phyloP scores from a whole-genome alignment of 345 rosid genomes.

The Brassica incana region DNA sequence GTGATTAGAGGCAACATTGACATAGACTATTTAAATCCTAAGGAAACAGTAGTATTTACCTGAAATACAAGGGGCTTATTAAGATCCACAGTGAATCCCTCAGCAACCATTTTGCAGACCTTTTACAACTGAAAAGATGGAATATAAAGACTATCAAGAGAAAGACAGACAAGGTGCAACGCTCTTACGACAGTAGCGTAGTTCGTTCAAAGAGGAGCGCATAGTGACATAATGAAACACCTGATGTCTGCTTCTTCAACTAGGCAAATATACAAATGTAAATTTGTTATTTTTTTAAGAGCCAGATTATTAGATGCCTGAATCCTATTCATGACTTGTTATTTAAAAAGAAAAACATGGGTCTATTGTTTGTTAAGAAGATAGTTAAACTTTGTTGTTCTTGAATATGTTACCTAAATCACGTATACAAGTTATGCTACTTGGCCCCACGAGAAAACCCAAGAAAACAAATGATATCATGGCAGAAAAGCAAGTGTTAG shows the following conservation, averaged over 20 bases:
- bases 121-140: not conserved
- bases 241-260: conserved; percentile 13
- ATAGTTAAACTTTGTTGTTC: not conserved
- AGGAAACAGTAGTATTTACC: conserved; percentile 30
- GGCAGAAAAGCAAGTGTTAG: conserved; percentile 25
- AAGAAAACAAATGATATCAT: not conserved
- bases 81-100: conserved; percentile 52
- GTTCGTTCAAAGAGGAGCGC: not conserved
- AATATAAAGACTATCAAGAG: not conserved
- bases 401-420: not conserved
- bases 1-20: not conserved
- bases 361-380: not conserved
- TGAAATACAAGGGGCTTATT: conserved; percentile 55
- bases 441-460: conserved; percentile 16
- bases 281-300: not conserved
- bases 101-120: conserved; percentile 46
- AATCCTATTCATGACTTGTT: not conserved
- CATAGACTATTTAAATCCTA: not conserved
- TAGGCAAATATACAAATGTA: not conserved
- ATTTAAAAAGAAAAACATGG: not conserved
- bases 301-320: not conserved
- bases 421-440: not conserved
- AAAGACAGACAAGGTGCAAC: not conserved
- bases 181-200: not conserved
- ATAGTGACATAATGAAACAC: conserved; percentile 20